phyloP scores from a whole-genome alignment of 192 early-diverging fungal species.

The Podila horticola region DNA sequence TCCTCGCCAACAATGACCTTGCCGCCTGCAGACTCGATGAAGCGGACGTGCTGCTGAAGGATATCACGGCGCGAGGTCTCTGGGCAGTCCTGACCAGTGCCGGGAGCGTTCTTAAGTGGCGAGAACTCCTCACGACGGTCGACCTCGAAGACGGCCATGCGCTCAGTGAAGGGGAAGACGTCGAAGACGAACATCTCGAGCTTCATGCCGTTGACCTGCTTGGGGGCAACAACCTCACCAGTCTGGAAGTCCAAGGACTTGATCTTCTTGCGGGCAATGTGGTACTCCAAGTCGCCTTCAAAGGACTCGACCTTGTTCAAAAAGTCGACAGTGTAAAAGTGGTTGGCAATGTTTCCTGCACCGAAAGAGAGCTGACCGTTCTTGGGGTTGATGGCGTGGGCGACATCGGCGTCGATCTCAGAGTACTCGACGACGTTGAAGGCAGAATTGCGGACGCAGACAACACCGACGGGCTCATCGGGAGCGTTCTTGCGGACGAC shows the following conservation, averaged over 20 bases:
- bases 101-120: slow-evolving; percentile 97
- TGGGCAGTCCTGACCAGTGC: slow-evolving; percentile 86
- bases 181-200: slow-evolving; percentile 99
- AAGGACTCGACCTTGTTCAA: slow-evolving; percentile 86
- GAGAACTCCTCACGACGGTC: slow-evolving; percentile 96
- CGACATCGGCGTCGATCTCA: slow-evolving; percentile 85
- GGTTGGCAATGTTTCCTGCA: slow-evolving; percentile 98
- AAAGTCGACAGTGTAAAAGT: slow-evolving; percentile 96
- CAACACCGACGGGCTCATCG: slow-evolving; percentile 94
- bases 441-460: slow-evolving; percentile 88
- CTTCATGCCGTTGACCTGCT: slow-evolving; percentile 95
- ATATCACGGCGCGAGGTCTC: slow-evolving; percentile 94
- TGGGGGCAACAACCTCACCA: slow-evolving; percentile 76
- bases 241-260: slow-evolving; percentile 82
- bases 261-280: slow-evolving; percentile 99
- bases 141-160: slow-evolving; percentile 93
- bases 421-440: slow-evolving; percentile 97
- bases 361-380: slow-evolving; percentile 84
- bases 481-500: slow-evolving; percentile 90
- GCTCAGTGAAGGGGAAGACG: slow-evolving; percentile 92
- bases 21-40: slow-evolving; percentile 87
- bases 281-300: slow-evolving; percentile 90
- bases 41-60: slow-evolving; percentile 87
- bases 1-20: slow-evolving; percentile 65
- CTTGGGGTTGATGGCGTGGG: slow-evolving; percentile 68